Percentiles rank a stretch among this genome's conserved stretches.
These are phyloP conservation scores for Zea mays DNA, from an alignment of 176 grass and related monocot genomes.

Conservation along the genomic window DNA sequence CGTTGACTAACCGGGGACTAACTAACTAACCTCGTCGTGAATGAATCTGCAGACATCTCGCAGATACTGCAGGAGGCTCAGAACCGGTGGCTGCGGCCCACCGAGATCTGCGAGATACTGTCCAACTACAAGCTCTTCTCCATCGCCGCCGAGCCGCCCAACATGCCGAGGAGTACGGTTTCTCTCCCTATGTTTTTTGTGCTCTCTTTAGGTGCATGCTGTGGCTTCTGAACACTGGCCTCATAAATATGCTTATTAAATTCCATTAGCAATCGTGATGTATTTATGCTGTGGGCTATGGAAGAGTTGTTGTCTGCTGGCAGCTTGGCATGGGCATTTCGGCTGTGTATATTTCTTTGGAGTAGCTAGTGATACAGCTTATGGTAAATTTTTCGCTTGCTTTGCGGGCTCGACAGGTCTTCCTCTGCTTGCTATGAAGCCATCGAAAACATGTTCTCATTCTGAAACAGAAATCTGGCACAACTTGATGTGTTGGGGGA, in stretches of 20 bases:
- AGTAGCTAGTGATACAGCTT: not conserved
- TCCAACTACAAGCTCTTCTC: conserved; percentile 66
- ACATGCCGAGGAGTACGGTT: conserved; percentile 64
- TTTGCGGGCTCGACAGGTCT: not conserved
- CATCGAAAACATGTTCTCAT: not conserved
- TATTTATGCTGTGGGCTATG: not conserved
- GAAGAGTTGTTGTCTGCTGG: not conserved
- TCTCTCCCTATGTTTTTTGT: not conserved
- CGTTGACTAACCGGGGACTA: conserved; percentile 39
- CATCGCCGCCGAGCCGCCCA: conserved; percentile 69
- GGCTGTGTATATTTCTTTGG: not conserved
- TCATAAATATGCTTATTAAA: not conserved
- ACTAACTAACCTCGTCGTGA: conserved; percentile 20
- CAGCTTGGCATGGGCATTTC: not conserved
- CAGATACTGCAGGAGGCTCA: conserved; percentile 74
- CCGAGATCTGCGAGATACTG: conserved; percentile 89
- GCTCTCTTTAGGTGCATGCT: not conserved
- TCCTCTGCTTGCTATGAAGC: not conserved
- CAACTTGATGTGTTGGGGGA: not conserved
- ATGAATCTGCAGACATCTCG: conserved; percentile 63
- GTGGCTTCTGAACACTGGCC: conserved; percentile 1
- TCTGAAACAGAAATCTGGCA: not conserved
- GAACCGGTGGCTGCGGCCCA: conserved; percentile 74
- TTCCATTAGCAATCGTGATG: not conserved
- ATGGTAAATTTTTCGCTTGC: not conserved